Percentiles rank a stretch among this genome's conserved stretches.
phyloP scores from a whole-genome alignment of 163 green algal species.

The Scenedesmus sp. region DNA sequence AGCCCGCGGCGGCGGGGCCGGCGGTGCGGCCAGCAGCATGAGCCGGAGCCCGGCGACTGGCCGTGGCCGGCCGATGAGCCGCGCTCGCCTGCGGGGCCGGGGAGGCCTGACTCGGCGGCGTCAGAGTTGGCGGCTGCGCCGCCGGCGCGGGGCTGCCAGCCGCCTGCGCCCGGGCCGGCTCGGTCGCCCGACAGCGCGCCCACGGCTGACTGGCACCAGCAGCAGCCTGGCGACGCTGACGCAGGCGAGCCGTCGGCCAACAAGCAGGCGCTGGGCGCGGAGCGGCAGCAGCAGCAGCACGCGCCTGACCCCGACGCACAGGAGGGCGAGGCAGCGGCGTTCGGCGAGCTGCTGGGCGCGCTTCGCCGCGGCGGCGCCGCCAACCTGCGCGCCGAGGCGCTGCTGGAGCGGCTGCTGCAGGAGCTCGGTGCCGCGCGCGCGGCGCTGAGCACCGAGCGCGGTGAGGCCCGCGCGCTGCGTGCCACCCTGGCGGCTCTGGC shows the following conservation, averaged over 20 bases:
- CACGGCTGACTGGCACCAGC: slow-evolving; percentile 11
- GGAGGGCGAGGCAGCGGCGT: slow-evolving; percentile 21
- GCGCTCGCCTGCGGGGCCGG: background rate
- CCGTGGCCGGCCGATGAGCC: background rate
- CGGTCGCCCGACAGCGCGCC: slow-evolving; percentile 9
- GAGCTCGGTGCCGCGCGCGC: slow-evolving; percentile 31
- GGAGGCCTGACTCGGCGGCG: background rate
- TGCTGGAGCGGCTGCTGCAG: slow-evolving; percentile 45
- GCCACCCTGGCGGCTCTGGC: background rate
- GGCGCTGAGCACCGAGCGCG: background rate
- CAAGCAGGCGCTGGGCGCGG: background rate
- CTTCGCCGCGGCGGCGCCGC: slow-evolving; percentile 16
- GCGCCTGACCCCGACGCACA: background rate
- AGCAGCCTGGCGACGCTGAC: slow-evolving; percentile 17
- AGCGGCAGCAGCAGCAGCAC: slow-evolving; percentile 14
- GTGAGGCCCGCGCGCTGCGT: slow-evolving; percentile 3
- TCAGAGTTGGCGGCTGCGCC: slow-evolving; percentile 11
- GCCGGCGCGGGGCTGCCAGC: slow-evolving; percentile 8
- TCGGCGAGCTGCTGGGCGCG: slow-evolving; percentile 39
- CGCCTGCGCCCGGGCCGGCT: slow-evolving; percentile 11
- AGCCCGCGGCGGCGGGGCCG: background rate
- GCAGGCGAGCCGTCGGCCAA: background rate
- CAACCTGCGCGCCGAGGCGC: slow-evolving; percentile 32
- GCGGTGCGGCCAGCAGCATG: background rate
- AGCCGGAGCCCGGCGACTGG: background rate